Evolutionary conservation across 306 rosid genomes (phyloP).

Genomic region (Amphicarpaea edgeworthii): DNA sequence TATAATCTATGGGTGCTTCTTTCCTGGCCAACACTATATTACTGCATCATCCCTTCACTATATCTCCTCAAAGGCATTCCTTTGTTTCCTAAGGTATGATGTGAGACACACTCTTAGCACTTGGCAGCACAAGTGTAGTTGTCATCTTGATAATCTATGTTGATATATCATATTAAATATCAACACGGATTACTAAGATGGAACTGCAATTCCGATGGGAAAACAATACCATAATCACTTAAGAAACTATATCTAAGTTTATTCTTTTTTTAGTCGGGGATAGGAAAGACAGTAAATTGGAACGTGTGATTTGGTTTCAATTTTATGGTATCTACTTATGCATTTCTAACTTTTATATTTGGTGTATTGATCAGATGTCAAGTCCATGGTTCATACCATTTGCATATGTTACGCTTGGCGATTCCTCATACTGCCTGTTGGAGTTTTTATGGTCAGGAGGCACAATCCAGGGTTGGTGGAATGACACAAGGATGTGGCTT

Average conservation of each 20-base stretch:
- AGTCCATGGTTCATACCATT: slow-evolving; percentile 78
- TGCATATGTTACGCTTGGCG: slow-evolving; percentile 59
- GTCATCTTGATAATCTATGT: neutral
- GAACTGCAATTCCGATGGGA: neutral
- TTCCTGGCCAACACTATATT: slow-evolving; percentile 49
- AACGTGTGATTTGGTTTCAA: neutral
- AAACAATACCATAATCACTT: neutral
- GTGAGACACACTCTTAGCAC: neutral
- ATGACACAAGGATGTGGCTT: slow-evolving; percentile 71
- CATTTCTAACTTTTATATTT: slow-evolving; percentile 2
- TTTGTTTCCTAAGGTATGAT: slow-evolving; percentile 46
- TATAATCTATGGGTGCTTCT: slow-evolving; percentile 63
- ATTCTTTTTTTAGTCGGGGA: neutral
- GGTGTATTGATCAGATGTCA: slow-evolving; percentile 53
- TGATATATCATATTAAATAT: too few species aligned
- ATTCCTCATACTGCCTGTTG: slow-evolving; percentile 49
- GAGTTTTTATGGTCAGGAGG: slow-evolving; percentile 70
- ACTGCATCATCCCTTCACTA: slow-evolving; percentile 41
- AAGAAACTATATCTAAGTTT: neutral
- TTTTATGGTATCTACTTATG: neutral
- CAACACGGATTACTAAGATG: neutral
- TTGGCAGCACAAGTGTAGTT: neutral
- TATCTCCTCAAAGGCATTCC: slow-evolving; percentile 50
- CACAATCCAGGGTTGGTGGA: slow-evolving; percentile 80
- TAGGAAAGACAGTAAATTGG: neutral